Evolutionary conservation across 768 basidiomycete species (phyloP), one percentile per base, ranked within the genome.

Genomic region (Leccinum olivaceopallidum): DNA sequence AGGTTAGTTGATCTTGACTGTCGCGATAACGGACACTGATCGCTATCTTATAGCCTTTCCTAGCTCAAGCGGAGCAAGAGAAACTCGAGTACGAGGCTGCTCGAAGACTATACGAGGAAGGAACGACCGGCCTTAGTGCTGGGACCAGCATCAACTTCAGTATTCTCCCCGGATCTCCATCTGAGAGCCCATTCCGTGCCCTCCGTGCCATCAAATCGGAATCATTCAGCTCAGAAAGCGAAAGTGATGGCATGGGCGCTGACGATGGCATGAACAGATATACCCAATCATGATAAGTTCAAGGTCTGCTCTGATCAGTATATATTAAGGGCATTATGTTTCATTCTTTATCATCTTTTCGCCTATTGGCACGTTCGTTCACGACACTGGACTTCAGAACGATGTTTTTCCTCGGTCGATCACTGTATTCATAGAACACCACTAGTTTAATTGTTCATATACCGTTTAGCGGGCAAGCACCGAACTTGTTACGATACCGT

Each of bases 1-100:
- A 92, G 85, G 94, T 95, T 71, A 52, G 81, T 70, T 28, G 62
- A 54, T 50, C 42, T 24, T 55, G 24, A 3, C n/a, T n/a, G 20
- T 52, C 32, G 59, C 44, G 13, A 61, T 36, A 51, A 61, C 49
- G n/a, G 44, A 50, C 55, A 34, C 64, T 68, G 24, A 73, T 53
- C 44, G 61, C 30, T 61, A 57, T 37, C 64, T 64, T 26, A 7
- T 60, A 96, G 93, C 94, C 95, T 1, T 97, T 93, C 81, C 81
- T 97, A 47, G 89, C 90, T 16, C 93, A 94, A 74, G 95, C 94
- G 14, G 94, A 96, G 73, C 89, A 92, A 71, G 94, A 96, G 82
- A 96, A 96, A 78, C 86, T 93, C 77, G 90, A 94, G 67, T 96
- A 96, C 74, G 93, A 95, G 70, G 83, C 86, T 36, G 90, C 93